These are phyloP conservation scores for Colletotrichum liriopes DNA, from an alignment of 2,329 filamentous ascomycete genomes.

Conservation along the genomic window DNA sequence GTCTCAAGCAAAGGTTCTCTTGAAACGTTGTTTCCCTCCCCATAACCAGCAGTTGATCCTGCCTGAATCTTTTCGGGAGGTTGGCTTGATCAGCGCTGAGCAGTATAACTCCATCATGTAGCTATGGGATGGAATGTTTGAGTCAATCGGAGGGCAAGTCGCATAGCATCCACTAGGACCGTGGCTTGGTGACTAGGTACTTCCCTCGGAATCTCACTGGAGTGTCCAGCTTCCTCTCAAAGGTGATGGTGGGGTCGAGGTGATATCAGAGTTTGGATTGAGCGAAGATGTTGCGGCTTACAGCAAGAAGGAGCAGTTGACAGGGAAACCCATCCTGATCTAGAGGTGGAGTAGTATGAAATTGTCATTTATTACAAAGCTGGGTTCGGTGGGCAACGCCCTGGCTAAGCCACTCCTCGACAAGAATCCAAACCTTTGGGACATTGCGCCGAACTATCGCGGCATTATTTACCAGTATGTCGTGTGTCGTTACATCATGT, in stretches of 20 bases:
- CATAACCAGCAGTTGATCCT: slow-evolving; percentile 10
- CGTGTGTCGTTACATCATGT: slow-evolving; percentile 67
- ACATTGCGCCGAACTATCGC: slow-evolving; percentile 69
- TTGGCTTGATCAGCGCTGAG: neutral
- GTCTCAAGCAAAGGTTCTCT: slow-evolving; percentile 12
- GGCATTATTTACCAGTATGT: slow-evolving; percentile 78
- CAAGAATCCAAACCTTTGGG: slow-evolving; percentile 69
- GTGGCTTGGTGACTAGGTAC: slow-evolving; percentile 7
- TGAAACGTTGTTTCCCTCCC: slow-evolving; percentile 23
- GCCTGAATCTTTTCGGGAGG: slow-evolving; percentile 23
- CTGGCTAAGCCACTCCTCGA: slow-evolving; percentile 39
- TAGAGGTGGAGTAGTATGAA: neutral
- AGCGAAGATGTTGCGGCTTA: neutral
- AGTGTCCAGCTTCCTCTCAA: slow-evolving; percentile 12
- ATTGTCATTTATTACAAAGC: neutral
- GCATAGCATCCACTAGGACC: slow-evolving; percentile 6
- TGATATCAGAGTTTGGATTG: neutral
- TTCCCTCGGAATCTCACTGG: slow-evolving; percentile 8
- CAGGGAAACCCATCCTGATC: slow-evolving; percentile 60
- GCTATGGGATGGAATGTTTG: neutral
- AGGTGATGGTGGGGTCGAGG: neutral
- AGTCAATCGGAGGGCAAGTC: neutral
- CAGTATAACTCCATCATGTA: slow-evolving; percentile 22
- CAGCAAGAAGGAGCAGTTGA: slow-evolving; percentile 66
- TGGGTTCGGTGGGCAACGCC: neutral